Evolutionary conservation across 2,329 filamentous ascomycete species (phyloP).

Genomic region (Pochonia chlamydosporia): DNA sequence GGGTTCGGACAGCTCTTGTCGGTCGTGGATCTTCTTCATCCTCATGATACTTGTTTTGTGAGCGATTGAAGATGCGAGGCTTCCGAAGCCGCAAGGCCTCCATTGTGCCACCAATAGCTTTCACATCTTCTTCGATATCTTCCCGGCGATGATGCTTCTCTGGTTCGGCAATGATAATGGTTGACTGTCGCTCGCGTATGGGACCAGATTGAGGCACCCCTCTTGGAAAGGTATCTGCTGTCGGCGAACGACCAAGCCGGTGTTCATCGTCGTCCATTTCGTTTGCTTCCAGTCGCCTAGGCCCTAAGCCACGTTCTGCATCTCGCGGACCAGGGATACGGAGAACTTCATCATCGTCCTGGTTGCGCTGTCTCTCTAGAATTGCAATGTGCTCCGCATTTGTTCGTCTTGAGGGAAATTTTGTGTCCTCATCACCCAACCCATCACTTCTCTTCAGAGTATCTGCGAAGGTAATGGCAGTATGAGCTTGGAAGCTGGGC

Average conservation of each 20-base stretch:
- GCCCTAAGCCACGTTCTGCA: slow-evolving; percentile 74
- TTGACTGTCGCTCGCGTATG: slow-evolving; percentile 39
- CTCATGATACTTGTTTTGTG: slow-evolving; percentile 33
- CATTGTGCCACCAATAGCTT: slow-evolving; percentile 33
- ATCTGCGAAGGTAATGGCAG: slow-evolving; percentile 61
- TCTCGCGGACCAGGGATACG: slow-evolving; percentile 90
- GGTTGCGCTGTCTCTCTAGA: slow-evolving; percentile 74
- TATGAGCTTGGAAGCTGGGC: slow-evolving; percentile 12
- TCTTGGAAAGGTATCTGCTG: slow-evolving; percentile 18
- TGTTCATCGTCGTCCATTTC: slow-evolving; percentile 32
- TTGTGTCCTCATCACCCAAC: slow-evolving; percentile 40
- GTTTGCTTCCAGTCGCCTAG: slow-evolving; percentile 43
- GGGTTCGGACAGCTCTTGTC: slow-evolving; percentile 27
- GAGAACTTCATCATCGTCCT: slow-evolving; percentile 66
- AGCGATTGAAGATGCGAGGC: slow-evolving; percentile 31
- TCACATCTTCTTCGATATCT: slow-evolving; percentile 35
- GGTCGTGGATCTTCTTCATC: slow-evolving; percentile 22
- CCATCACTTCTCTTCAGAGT: slow-evolving; percentile 57
- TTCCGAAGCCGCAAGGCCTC: slow-evolving; percentile 38
- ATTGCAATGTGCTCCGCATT: slow-evolving; percentile 84
- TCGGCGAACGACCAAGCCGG: slow-evolving; percentile 16
- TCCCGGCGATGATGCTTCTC: slow-evolving; percentile 31
- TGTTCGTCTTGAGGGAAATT: slow-evolving; percentile 43
- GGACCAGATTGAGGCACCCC: slow-evolving; percentile 14
- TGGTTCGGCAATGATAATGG: slow-evolving; percentile 64